Conservation (phyloP, 1,284 basidiomycete genomes). For the Apiotrichum laibachii region DNA sequence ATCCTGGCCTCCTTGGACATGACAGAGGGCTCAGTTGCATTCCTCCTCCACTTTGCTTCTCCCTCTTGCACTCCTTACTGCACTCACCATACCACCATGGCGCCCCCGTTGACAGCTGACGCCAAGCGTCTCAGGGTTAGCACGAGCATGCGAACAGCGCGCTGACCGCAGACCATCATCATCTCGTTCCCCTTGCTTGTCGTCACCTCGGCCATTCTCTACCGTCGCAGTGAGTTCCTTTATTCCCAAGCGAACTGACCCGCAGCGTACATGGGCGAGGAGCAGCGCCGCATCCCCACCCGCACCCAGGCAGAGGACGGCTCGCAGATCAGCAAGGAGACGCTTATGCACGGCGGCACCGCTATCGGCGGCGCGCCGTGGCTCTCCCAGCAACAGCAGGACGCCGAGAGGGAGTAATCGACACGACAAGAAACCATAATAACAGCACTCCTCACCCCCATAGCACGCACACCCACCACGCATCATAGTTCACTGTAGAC, state of each 20-base stretch:
- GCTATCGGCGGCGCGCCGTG: constrained; percentile 35
- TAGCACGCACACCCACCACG: constrained; percentile 1
- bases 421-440: background rate
- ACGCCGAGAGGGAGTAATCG: constrained; percentile 5
- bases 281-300: constrained; percentile 39
- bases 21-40: too few relatives aligned
- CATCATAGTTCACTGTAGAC: constrained; percentile 3
- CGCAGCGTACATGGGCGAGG: constrained; percentile 42
- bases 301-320: constrained; percentile 2
- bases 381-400: constrained; percentile 22
- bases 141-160: background rate
- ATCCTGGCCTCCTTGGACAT: too few relatives aligned
- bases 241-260: background rate
- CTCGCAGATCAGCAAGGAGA: constrained; percentile 8
- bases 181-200: constrained; percentile 47
- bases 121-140: constrained; percentile 43
- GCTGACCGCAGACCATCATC: constrained; percentile 40
- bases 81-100: constrained; percentile 5
- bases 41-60: background rate
- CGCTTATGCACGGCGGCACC: constrained; percentile 8
- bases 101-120: constrained; percentile 35
- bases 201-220: constrained; percentile 46
- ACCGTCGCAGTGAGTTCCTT: constrained; percentile 38
- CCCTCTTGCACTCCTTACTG: background rate
- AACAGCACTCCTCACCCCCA: background rate